These are phyloP conservation scores for Vaccinium myrtillus DNA, from an alignment of 148 eudicot species.

Conservation along the genomic window DNA sequence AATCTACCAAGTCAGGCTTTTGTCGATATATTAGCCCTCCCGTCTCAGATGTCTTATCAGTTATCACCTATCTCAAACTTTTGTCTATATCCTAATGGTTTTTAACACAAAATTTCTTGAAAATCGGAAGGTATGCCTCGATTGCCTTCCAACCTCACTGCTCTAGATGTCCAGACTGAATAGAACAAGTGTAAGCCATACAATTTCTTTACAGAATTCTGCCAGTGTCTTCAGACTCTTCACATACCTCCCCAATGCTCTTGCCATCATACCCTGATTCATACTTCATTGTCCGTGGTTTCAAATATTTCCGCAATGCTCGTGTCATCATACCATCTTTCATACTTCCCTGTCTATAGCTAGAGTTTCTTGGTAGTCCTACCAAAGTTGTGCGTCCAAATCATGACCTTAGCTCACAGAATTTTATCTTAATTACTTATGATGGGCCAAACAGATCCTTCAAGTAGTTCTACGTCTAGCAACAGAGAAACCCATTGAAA, in stretches of 20 bases:
- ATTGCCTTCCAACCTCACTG: too few relatives aligned
- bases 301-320: not conserved
- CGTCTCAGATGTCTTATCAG: not conserved
- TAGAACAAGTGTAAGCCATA: not conserved
- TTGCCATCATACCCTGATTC: not conserved
- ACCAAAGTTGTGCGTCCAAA: not conserved
- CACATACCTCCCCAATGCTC: not conserved
- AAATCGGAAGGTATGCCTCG: not conserved
- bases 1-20: not conserved
- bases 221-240: not conserved
- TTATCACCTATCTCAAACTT: too few relatives aligned
- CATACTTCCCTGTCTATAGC: not conserved
- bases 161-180: not conserved
- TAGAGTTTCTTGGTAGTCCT: not conserved
- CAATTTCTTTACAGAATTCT: not conserved
- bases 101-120: not conserved
- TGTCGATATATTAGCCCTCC: not conserved
- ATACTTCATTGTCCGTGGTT: not conserved
- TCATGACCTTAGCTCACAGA: not conserved
- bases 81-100: not conserved
- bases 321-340: not conserved
- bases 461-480: not conserved
- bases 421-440: not conserved
- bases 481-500: not conserved
- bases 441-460: not conserved